Conservation (phyloP, 805 yeast genomes). For the Priceomyces carsonii region DNA sequence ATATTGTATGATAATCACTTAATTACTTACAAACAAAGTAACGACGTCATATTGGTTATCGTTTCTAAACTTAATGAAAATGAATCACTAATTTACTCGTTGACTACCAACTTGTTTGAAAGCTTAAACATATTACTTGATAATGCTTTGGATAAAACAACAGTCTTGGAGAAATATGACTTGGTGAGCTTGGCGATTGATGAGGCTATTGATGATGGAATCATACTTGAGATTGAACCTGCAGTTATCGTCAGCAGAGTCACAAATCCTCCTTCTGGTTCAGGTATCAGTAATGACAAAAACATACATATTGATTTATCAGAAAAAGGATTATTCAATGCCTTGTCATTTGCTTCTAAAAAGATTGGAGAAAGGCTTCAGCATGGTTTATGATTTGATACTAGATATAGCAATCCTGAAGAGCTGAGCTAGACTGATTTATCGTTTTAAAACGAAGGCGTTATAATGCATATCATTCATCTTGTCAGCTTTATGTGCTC, state of each 20-base stretch:
- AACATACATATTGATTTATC: slow-evolving; percentile 62
- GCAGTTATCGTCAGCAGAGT: slow-evolving; percentile 86
- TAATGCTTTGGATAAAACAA: slow-evolving; percentile 71
- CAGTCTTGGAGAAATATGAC: slow-evolving; percentile 82
- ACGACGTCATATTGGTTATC: slow-evolving; percentile 72
- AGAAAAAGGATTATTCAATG: slow-evolving; percentile 78
- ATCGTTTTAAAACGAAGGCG: no score
- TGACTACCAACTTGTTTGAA: slow-evolving; percentile 75
- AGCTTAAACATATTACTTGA: slow-evolving; percentile 76
- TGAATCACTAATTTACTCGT: slow-evolving; percentile 75
- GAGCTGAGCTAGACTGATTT: no score
- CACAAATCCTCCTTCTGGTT: slow-evolving; percentile 68
- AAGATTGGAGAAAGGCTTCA: slow-evolving; percentile 52
- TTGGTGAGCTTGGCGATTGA: slow-evolving; percentile 83
- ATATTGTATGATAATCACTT: slow-evolving; percentile 75
- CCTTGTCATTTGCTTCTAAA: slow-evolving; percentile 85
- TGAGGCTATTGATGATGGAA: slow-evolving; percentile 92
- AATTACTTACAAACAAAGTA: slow-evolving; percentile 81
- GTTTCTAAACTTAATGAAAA: slow-evolving; percentile 81
- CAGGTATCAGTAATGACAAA: slow-evolving; percentile 51
- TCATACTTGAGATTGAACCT: slow-evolving; percentile 87
- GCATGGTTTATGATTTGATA: slow-evolving; percentile 46
- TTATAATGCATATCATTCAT: no score
- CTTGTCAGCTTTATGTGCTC: no score
- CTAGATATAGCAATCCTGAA: no score